Evolutionary conservation across 1,284 basidiomycete genomes (phyloP), one percentile per base, ranked within the genome.

Genomic region (Ganoderma multipileum): DNA sequence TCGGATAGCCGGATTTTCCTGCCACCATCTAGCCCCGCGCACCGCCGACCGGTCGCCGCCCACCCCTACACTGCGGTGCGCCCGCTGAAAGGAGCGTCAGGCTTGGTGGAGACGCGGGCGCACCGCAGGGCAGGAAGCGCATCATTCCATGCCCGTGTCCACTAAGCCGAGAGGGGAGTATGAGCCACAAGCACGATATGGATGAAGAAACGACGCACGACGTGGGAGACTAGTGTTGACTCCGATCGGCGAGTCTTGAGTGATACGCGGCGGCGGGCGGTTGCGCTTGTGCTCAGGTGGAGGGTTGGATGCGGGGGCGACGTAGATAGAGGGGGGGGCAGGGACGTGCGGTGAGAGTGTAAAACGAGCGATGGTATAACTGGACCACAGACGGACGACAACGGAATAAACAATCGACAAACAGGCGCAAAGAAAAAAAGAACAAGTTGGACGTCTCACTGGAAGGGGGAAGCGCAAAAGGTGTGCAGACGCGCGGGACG

Each of bases 301-400:
- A 28, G 4, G 4, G 38, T 39, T 47, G 60, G 28, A 30, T 44
- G 69, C 63, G 61, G 38, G 38, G 52, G 64, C 63, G 52, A 12
- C 59, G 67, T 8, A 28, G 36, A n/a, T 16, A 39, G 42, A 36
- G 57, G 58, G 36, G 16, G 44, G 44, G 42, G 55, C 55, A 28
- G n/a, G 52, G 39, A 23, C 14, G 63, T 50, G 57, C n/a, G 57
- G 33, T 33, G 64, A 47, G 64, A 66, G 66, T 52, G 44, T 71
- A 69, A 75, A 76, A 78, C 71, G 72, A 76, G 74, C 71, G 74
- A 75, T 74, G 73, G 72, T 74, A 73, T 75, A 75, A 73, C 72
- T 69, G 72, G 64, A 71, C 71, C 68, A 68, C 68, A 68, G 63
- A 68, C 63, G 66, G 65, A 67, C 55, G 68, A 65, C 63, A 62